These are phyloP conservation scores for Cytospora paraplurivora DNA, from an alignment of 2,329 filamentous ascomycete genomes.

Conservation along the genomic window DNA sequence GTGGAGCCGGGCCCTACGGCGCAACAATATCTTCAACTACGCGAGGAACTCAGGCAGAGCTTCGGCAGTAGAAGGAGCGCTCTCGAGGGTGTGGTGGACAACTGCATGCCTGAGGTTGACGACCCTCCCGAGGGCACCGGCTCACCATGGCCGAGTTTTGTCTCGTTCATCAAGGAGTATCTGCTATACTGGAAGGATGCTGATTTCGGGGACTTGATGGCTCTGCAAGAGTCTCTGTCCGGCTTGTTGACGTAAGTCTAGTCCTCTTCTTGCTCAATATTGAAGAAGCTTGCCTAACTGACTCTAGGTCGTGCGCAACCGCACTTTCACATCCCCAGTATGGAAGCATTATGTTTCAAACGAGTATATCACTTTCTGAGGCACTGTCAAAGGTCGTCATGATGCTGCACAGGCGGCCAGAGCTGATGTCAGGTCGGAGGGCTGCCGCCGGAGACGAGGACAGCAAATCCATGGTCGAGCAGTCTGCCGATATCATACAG, in stretches of 20 bases:
- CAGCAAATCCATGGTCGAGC: conserved; percentile 79
- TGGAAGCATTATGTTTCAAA: conserved; percentile 80
- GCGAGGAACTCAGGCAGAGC: conserved; percentile 63
- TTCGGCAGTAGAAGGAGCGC: conserved; percentile 49
- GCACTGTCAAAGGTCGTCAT: conserved; percentile 82
- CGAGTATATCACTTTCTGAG: conserved; percentile 79
- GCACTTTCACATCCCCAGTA: conserved; percentile 79
- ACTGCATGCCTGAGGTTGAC: conserved; percentile 64
- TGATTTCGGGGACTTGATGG: conserved; percentile 72
- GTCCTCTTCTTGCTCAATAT: background rate
- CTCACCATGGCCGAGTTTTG: conserved; percentile 74
- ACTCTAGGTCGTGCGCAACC: conserved; percentile 72
- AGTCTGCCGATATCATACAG: conserved; percentile 84
- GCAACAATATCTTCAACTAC: conserved; percentile 63
- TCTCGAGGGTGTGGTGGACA: conserved; percentile 65
- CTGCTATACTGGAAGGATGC: conserved; percentile 80
- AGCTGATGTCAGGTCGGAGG: conserved; percentile 68
- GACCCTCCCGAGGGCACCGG: conserved; percentile 65
- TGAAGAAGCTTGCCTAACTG: conserved; percentile 4
- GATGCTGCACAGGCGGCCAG: conserved; percentile 77
- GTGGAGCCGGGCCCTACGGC: conserved; percentile 72
- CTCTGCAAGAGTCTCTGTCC: conserved; percentile 74
- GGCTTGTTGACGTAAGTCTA: conserved; percentile 70
- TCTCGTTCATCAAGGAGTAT: conserved; percentile 79
- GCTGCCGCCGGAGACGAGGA: conserved; percentile 64